These are phyloP conservation scores for Penicillium capsulatum DNA, from an alignment of 2,329 filamentous ascomycete species.

Conservation along the genomic window DNA sequence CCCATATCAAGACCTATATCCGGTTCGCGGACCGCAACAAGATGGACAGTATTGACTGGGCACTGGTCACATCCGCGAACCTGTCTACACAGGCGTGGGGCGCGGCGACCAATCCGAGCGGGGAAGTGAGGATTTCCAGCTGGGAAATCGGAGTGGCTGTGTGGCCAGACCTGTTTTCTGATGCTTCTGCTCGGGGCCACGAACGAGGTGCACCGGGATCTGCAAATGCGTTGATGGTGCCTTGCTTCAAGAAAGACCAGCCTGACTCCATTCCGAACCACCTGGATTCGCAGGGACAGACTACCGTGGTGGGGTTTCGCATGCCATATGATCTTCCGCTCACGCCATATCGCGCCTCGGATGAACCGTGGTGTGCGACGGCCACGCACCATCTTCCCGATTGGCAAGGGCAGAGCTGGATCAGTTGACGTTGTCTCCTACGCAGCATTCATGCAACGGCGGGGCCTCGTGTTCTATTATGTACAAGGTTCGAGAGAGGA, in stretches of 20 bases:
- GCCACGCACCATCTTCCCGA: slow-evolving; percentile 58
- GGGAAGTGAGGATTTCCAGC: slow-evolving; percentile 67
- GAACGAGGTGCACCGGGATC: not conserved
- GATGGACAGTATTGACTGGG: slow-evolving; percentile 67
- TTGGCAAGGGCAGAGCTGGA: slow-evolving; percentile 53
- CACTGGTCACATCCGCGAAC: slow-evolving; percentile 84
- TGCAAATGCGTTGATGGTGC: slow-evolving; percentile 56
- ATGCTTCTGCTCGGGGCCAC: slow-evolving; percentile 7
- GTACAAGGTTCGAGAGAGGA: slow-evolving; percentile 5
- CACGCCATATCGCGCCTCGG: slow-evolving; percentile 57
- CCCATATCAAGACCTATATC: slow-evolving; percentile 87
- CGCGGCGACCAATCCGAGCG: slow-evolving; percentile 53
- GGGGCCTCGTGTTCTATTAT: slow-evolving; percentile 7
- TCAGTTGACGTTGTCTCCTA: slow-evolving; percentile 44
- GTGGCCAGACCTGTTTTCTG: slow-evolving; percentile 61
- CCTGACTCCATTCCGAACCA: slow-evolving; percentile 34
- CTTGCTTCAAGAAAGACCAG: slow-evolving; percentile 61
- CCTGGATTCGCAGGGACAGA: slow-evolving; percentile 13
- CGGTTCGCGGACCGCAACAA: slow-evolving; percentile 49
- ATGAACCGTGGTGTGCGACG: slow-evolving; percentile 74
- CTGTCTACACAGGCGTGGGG: slow-evolving; percentile 89
- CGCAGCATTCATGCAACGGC: slow-evolving; percentile 3
- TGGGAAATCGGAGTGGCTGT: slow-evolving; percentile 81
- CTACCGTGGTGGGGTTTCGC: slow-evolving; percentile 60
- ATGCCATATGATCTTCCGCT: slow-evolving; percentile 82